Evolutionary conservation across 2,329 filamentous ascomycete genomes (phyloP).

Genomic region (Monosporascus cannonballus): DNA sequence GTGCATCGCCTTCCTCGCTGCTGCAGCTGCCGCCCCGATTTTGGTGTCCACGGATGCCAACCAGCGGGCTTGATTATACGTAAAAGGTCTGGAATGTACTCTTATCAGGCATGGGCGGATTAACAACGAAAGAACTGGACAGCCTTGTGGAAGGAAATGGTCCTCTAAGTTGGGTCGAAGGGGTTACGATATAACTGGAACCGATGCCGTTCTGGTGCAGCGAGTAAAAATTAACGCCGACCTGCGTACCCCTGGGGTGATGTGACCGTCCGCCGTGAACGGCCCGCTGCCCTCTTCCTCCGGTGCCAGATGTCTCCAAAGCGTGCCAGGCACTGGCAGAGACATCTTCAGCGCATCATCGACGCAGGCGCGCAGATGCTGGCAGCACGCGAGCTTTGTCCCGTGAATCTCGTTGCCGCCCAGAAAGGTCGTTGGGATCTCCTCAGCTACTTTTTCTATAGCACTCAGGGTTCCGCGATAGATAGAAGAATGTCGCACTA

Average conservation of each 20-base stretch:
- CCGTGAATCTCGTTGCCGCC: constrained; percentile 5
- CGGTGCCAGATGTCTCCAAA: constrained; percentile 8
- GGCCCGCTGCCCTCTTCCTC: not conserved
- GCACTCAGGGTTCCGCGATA: constrained; percentile 13
- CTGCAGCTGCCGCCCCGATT: not conserved
- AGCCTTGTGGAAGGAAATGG: not conserved
- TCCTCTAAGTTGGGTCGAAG: too few relatives aligned
- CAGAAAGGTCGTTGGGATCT: constrained; percentile 11
- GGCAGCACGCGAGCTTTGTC: constrained; percentile 5
- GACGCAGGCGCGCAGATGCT: constrained; percentile 15
- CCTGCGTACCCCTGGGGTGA: constrained; percentile 5
- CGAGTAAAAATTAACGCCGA: constrained; percentile 8
- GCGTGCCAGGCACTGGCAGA: constrained; percentile 6
- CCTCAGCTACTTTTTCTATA: constrained; percentile 9
- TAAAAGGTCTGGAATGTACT: constrained; percentile 8
- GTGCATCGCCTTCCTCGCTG: constrained; percentile 15
- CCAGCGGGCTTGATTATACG: constrained; percentile 9
- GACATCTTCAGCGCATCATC: constrained; percentile 15
- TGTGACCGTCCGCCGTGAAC: constrained; percentile 8
- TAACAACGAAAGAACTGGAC: not conserved
- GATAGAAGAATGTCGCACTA: constrained; percentile 17
- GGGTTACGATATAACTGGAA: not conserved
- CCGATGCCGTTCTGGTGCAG: constrained; percentile 8
- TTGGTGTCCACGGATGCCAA: constrained; percentile 1
- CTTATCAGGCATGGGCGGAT: not conserved